Conservation (phyloP, 257 asterid genomes). For the Marsdenia floribunda region DNA sequence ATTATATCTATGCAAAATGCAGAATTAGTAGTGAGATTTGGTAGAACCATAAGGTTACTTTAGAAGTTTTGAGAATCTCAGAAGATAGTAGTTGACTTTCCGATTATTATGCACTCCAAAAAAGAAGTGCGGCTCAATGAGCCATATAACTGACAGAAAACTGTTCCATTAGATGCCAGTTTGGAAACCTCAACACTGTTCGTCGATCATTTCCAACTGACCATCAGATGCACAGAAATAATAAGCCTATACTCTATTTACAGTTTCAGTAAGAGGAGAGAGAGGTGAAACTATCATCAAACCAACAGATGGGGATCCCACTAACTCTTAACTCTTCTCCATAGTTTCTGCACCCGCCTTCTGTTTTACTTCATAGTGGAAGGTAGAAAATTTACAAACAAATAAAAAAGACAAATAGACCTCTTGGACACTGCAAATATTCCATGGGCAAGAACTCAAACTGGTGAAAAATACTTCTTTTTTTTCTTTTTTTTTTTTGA, state of each 20-base stretch:
- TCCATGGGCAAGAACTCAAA: neutral
- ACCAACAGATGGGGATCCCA: neutral
- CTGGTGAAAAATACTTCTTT: neutral
- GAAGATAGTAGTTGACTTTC: neutral
- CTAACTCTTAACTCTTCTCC: neutral
- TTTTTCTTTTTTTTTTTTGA: too few species aligned
- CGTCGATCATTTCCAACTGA: neutral
- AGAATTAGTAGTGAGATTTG: neutral
- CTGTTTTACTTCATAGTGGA: neutral
- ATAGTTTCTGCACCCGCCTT: neutral
- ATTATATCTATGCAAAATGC: neutral
- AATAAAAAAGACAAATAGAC: neutral
- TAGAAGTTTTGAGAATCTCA: too few species aligned
- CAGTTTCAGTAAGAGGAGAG: neutral
- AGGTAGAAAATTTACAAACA: too few species aligned
- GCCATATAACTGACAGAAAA: neutral
- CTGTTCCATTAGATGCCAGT: neutral
- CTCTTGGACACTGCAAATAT: neutral
- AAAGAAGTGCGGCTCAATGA: neutral
- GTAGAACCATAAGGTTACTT: too few species aligned
- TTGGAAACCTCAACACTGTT: neutral
- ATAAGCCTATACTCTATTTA: neutral
- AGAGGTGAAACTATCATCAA: neutral
- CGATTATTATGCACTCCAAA: neutral
- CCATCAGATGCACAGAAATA: neutral